Base-by-base conservation (phyloP, 2,329 filamentous ascomycete genomes). In the Sporothrix humicola region DNA sequence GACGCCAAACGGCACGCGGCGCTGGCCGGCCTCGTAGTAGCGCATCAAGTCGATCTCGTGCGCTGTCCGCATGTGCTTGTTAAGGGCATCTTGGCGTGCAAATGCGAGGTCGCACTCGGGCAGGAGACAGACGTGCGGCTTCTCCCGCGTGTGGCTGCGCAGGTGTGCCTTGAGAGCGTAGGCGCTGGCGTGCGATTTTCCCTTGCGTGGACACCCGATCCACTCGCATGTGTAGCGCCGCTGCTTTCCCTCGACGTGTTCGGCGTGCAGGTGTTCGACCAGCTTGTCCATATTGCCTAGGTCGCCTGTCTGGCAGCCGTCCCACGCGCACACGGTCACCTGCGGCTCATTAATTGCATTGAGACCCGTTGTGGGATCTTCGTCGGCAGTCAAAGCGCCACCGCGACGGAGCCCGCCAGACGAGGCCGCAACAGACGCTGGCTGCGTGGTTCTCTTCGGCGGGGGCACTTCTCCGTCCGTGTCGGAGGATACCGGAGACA, bases 211-310 rank as follows among this genome's bases (percentile, higher is more conserved):
- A 81, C 96, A 99, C 77, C 95, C 95, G 74, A 89, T 90, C 96
- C 96, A 99, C 83, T 98, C 95, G 83, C 96, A 99, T n/a, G 93
- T 94, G 81, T 98, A 98, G 82, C 96, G 97, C 84, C 97, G 97
- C 84, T 96, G 93, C 72, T 95, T 90, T 75, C 91, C 93, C 80
- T 96, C 94, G 79, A 98, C 97, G 82, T 99, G 96, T 74, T 95
- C 93, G 79, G 94, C 92, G 82, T 98, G 95, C 74, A 96, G 93
- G 79, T 96, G 93, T 78, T 93, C 89, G 58, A 96, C 93, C 59
- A 96, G 83, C 76, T 85, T 89, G 82, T 96, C 93, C 93, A 95
- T 95, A 79, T 95, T 92, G 17, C 89, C 87, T 77, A 93, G 82
- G 78, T 95, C 92, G 54, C 90, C 91, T 2, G 86, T 89, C 56